Base-by-base conservation (phyloP, 176 grass and related monocot genomes). In the Carex littledalei region DNA sequence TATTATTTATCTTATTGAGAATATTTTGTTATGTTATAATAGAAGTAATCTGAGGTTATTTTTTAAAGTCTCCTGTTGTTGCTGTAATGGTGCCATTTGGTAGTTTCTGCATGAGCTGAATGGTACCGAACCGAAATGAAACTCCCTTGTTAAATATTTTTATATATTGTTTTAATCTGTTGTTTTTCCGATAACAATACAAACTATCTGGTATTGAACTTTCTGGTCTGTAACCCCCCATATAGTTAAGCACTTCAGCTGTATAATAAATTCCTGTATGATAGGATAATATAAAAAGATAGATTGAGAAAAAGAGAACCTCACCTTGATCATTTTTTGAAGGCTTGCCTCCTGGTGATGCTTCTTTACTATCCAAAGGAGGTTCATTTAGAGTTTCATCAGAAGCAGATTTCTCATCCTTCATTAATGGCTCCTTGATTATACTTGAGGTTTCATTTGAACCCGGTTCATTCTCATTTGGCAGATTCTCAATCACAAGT, bases 371-470 rank as follows among this genome's bases (percentile, higher is more conserved):
- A 72, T 45, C 37, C 34, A 17, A 47, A 45, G 7, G 3, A 5
- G 67, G n/a, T 71, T 70, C 35, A 41, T 10, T n/a, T n/a, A 20
- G 37, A 71, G 34, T 71, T 41, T 20, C 35, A 47, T 72, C 68
- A 72, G 68, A 72, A 47, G 8, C 16, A 20, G 39, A 45, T n/a
- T 72, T 20, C 39, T 72, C 68, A 45, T 72, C 3, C 61, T 34
- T 64, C 18, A 18, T 11, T 49, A 45, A 7, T 54, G 82, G 64
- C 0, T 22, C 64, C 21, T 85, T 53, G 45, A 50, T 71, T 41
- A 81, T 77, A 85, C 67, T 85, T 68, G 63, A 0, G 29, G 70
- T 45, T 26, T 66, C 87, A 82, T 62, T 88, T 16, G 86, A 81
- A 87, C 29, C 83, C 62, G n/a, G 74, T 63, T 34, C 67, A 73